A percentile compares a stretch with the other conserved stretches of the same genome.
Evolutionary conservation across 164 flowering plant genomes (phyloP).

Genomic region (Santalum album): DNA sequence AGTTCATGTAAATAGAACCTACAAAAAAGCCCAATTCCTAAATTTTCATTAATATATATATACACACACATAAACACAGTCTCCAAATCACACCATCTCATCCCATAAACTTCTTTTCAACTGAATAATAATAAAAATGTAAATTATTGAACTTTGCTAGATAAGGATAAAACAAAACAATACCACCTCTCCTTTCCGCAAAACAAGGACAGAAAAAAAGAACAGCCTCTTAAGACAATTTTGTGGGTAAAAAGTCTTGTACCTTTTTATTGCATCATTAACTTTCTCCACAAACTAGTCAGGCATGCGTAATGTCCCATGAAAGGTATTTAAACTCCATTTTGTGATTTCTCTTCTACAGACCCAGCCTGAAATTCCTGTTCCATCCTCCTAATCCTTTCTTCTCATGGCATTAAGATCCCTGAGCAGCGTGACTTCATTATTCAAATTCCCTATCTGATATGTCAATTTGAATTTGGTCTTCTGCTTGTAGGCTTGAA

Average conservation of each 20-base stretch:
- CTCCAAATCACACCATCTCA: too few species aligned
- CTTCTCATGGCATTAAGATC: conserved; percentile 7
- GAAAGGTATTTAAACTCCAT: conserved; percentile 35
- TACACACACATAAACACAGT: too few species aligned
- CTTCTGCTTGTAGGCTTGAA: conserved; percentile 11
- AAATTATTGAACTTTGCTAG: too few species aligned
- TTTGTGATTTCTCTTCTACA: conserved; percentile 19
- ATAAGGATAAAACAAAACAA: too few species aligned
- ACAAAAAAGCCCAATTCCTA: conserved; percentile 21
- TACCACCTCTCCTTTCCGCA: conserved; percentile 6
- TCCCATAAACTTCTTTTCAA: too few species aligned
- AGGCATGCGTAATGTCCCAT: conserved; percentile 7
- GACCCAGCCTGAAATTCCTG: conserved; percentile 4
- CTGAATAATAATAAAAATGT: too few species aligned
- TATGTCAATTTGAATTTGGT: conserved; percentile 3
- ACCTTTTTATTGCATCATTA: conserved; percentile 9
- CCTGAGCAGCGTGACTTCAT: background rate
- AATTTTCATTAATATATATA: too few species aligned
- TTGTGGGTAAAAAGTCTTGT: conserved; percentile 8
- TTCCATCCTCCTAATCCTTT: conserved; percentile 5
- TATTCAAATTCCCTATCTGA: conserved; percentile 4
- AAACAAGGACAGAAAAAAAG: conserved; percentile 3
- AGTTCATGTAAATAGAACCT: conserved; percentile 1
- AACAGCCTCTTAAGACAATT: background rate
- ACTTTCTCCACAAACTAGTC: conserved; percentile 12